Percentiles rank a stretch among this genome's conserved stretches.
phyloP scores from a whole-genome alignment of 1,284 basidiomycete genomes.

The Coriolopsis trogii region DNA sequence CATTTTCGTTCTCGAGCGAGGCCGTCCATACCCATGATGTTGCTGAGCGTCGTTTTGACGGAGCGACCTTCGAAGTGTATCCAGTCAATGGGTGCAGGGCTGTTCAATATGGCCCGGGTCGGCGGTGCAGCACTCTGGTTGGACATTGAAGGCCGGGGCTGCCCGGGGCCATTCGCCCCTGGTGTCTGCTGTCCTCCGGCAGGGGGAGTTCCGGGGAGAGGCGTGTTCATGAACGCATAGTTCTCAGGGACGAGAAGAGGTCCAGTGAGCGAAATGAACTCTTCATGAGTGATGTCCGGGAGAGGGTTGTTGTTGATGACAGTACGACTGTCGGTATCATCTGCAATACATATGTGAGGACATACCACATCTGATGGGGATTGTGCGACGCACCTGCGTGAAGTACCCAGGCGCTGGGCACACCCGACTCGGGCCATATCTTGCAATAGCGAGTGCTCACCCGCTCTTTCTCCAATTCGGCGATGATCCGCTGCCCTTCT shows the following conservation, averaged over 20 bases:
- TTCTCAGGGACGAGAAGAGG: conserved; percentile 80
- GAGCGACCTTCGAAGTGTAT: conserved; percentile 79
- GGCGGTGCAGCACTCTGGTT: conserved; percentile 40
- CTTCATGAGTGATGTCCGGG: conserved; percentile 81
- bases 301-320: conserved; percentile 85
- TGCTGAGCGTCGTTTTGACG: conserved; percentile 74
- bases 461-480: conserved; percentile 66
- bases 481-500: conserved; percentile 63
- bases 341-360: conserved; percentile 35
- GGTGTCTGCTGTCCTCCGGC: conserved; percentile 17
- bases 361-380: too few relatives aligned
- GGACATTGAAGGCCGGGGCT: conserved; percentile 41
- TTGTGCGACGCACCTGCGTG: conserved; percentile 58
- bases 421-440: conserved; percentile 66
- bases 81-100: conserved; percentile 81
- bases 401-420: conserved; percentile 81
- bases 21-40: conserved; percentile 75
- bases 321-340: conserved; percentile 60
- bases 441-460: conserved; percentile 76
- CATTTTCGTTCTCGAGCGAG: conserved; percentile 79
- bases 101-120: conserved; percentile 46
- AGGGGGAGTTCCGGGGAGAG: conserved; percentile 30
- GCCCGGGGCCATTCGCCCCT: conserved; percentile 27
- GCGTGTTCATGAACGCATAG: conserved; percentile 44
- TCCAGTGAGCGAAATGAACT: conserved; percentile 76